phyloP scores from a whole-genome alignment of 140 eudicot species.

The Flaveria floridana region DNA sequence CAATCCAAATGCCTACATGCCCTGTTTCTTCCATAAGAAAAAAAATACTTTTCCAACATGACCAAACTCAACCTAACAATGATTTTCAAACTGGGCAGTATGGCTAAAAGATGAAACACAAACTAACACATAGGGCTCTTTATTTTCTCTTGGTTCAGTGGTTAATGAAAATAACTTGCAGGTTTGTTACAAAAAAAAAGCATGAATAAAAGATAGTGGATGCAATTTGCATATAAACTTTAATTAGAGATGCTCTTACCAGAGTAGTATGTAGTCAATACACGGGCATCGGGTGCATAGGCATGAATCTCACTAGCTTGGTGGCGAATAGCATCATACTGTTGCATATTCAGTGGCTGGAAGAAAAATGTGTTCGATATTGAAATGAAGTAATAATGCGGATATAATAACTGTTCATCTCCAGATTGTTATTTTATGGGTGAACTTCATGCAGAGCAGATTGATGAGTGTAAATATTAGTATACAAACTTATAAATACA shows the following conservation, averaged over 20 bases:
- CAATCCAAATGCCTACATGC: not conserved
- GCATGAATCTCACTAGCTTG: conserved; percentile 91
- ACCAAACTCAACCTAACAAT: not conserved
- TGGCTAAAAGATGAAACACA: conserved; percentile 11
- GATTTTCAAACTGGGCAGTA: not conserved
- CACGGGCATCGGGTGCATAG: conserved; percentile 96
- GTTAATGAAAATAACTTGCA: not conserved
- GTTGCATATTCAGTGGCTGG: conserved; percentile 87
- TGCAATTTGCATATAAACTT: conserved; percentile 13
- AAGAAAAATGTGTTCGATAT: conserved; percentile 28
- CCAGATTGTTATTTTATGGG: not conserved
- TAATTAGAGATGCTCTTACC: conserved; percentile 48
- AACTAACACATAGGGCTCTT: not conserved
- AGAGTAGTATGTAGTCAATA: conserved; percentile 84
- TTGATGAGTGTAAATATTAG: not conserved
- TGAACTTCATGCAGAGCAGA: not conserved
- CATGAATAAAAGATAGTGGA: conserved; percentile 12
- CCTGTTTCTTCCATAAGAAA: conserved; percentile 1
- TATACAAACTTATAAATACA: not conserved
- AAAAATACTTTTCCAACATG: not conserved
- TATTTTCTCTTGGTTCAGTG: not conserved
- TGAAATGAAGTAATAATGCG: conserved; percentile 8
- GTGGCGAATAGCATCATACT: conserved; percentile 68
- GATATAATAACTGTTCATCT: conserved; percentile 11
- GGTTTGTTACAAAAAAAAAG: not conserved